Conservation (phyloP, 2,329 filamentous ascomycete species). For the Dendrostoma leiphaemia region DNA sequence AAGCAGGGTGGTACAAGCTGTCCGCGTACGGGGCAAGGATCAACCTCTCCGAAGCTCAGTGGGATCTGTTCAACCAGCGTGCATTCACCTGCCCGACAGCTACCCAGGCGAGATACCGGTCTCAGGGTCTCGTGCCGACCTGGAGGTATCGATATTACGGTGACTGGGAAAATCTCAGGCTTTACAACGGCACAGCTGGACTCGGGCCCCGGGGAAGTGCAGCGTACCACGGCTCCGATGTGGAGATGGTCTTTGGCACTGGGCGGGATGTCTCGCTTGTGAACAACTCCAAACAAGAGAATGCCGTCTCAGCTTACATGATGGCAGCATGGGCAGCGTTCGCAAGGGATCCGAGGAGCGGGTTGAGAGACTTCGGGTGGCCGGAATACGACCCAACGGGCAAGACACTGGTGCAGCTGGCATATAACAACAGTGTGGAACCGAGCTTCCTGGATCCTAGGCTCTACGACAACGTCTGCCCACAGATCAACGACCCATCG, state of each 20-base stretch:
- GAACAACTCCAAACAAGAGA: conserved; percentile 4
- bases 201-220: conserved; percentile 1
- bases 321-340: conserved; percentile 9
- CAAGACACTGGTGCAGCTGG: conserved; percentile 7
- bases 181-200: conserved; percentile 3
- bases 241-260: conserved; percentile 9
- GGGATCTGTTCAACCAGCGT: conserved; percentile 7
- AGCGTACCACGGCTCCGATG: conserved; percentile 7
- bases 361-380: conserved; percentile 8
- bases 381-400: neutral
- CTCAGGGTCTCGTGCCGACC: neutral
- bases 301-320: conserved; percentile 5
- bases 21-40: conserved; percentile 2
- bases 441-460: neutral
- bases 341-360: conserved; percentile 3
- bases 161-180: conserved; percentile 6
- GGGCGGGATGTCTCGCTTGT: conserved; percentile 6
- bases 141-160: conserved; percentile 11
- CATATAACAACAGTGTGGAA: neutral
- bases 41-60: neutral
- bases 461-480: neutral
- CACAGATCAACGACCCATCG: conserved; percentile 1
- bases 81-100: conserved; percentile 7
- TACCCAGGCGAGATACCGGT: conserved; percentile 4
- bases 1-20: conserved; percentile 8